These are phyloP conservation scores for Candida frijolesensis DNA, from an alignment of 1,139 yeast genomes.

Conservation along the genomic window DNA sequence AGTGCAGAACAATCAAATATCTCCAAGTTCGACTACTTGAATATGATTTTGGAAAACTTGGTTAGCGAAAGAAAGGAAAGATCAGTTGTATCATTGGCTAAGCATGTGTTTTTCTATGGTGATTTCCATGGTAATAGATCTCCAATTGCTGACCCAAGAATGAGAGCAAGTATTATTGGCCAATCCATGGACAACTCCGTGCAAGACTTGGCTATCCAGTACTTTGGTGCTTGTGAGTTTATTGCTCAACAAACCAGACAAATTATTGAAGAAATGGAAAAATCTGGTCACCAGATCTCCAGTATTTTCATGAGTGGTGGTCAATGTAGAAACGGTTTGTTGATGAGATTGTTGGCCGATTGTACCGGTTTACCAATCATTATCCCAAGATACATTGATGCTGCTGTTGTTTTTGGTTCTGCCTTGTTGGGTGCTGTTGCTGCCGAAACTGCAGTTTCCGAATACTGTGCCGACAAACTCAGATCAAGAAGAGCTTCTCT, in stretches of 20 bases:
- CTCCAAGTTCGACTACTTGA: constrained; percentile 81
- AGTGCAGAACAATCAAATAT: constrained; percentile 64
- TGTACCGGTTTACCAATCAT: constrained; percentile 92
- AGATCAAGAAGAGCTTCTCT: constrained; percentile 43
- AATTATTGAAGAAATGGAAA: constrained; percentile 81
- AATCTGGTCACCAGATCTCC: constrained; percentile 73
- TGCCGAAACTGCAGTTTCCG: constrained; percentile 58
- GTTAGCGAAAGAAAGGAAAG: constrained; percentile 57
- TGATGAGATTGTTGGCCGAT: constrained; percentile 89
- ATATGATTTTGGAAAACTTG: constrained; percentile 69
- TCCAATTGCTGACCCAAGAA: constrained; percentile 90
- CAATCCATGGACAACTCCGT: constrained; percentile 87
- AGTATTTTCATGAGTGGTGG: constrained; percentile 94
- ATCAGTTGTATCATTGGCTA: constrained; percentile 79
- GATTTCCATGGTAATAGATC: constrained; percentile 96
- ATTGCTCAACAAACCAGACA: constrained; percentile 98
- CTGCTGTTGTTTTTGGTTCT: constrained; percentile 95
- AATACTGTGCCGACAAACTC: constrained; percentile 34
- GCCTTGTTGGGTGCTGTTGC: constrained; percentile 96
- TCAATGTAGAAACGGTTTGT: constrained; percentile 87
- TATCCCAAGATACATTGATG: constrained; percentile 92
- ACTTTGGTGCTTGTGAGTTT: constrained; percentile 93
- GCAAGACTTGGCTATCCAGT: constrained; percentile 81
- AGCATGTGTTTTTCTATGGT: constrained; percentile 88
- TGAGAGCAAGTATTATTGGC: constrained; percentile 94